These are phyloP conservation scores for Allium sativum DNA, from an alignment of 106 monocot species.

Conservation along the genomic window DNA sequence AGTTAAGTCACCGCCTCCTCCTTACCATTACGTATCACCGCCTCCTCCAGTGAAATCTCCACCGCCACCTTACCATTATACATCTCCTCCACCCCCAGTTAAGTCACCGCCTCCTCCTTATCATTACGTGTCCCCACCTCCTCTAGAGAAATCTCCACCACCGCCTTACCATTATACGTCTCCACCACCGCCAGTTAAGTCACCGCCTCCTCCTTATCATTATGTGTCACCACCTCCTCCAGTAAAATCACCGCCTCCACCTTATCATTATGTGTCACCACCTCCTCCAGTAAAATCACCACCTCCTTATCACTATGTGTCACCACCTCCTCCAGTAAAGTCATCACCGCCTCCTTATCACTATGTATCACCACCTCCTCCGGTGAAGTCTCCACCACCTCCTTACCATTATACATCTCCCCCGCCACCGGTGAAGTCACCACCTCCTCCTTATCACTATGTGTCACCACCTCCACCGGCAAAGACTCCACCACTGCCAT, in stretches of 20 bases:
- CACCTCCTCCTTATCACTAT: neutral
- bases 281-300: slow-evolving; percentile 3
- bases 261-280: slow-evolving; percentile 9
- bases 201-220: slow-evolving; percentile 18
- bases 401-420: neutral
- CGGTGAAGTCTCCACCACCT: neutral
- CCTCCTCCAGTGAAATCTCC: slow-evolving; percentile 15
- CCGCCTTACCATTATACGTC: slow-evolving; percentile 22
- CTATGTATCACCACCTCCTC: neutral
- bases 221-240: slow-evolving; percentile 29
- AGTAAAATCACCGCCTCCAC: slow-evolving; percentile 12
- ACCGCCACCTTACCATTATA: slow-evolving; percentile 12
- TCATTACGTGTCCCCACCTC: slow-evolving; percentile 25
- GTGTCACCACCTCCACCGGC: neutral
- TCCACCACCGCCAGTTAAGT: slow-evolving; percentile 12
- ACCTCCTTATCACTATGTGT: neutral
- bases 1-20: slow-evolving; percentile 7
- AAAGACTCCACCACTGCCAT: slow-evolving; percentile 7
- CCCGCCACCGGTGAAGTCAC: neutral
- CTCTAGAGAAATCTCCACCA: slow-evolving; percentile 12
- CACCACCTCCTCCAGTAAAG: slow-evolving; percentile 1
- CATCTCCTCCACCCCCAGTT: slow-evolving; percentile 3
- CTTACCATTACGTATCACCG: slow-evolving; percentile 16
- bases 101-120: slow-evolving; percentile 13
- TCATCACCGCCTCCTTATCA: neutral